Evolutionary conservation across 129 eudicot species (phyloP), one percentile per base, ranked within the genome.

Genomic region (Flaveria sonorensis): DNA sequence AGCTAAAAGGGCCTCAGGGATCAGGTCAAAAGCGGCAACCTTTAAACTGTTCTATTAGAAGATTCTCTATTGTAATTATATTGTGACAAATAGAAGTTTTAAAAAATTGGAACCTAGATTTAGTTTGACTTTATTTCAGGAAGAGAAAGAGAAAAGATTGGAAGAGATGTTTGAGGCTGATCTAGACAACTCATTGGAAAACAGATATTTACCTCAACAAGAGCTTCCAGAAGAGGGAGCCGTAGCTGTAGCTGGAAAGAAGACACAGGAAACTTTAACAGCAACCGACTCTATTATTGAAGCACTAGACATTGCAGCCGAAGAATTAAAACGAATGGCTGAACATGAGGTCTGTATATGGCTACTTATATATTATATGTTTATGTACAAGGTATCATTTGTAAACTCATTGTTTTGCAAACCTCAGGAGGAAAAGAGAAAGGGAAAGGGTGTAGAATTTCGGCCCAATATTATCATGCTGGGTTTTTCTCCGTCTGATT

Each of bases 131-230:
- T 45, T 7, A 71, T 64, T 39, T 57, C 89, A 95, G 99, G 99
- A 95, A 81, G 99, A 95, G 85, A 95, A 91, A 88, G 99, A 95
- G 74, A 92, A 89, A 68, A 89, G 99, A 83, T 72, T 95, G 87
- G 97, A 95, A 71, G 97, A 95, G 81, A 91, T 91, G 90, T 95
- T 95, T 82, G 99, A 95, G 76, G 62, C 96, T 73, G 97, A 91
- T 76, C 72, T 91, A 73, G 96, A 91, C 39, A 83, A 87, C 73
- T 51, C 91, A 23, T 82, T 88, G 73, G 98, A 89, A 71, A 83
- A 83, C 76, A 83, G 87, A 71, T 78, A 89, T 83, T 87, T 77
- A 13, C 90, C 96, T 14, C 89, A 95, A 75, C 96, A 91, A 86
- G 96, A 91, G 77, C 72, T 95, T 53, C 97, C 97, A 16, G 97